Base-by-base conservation (phyloP, 75 land plant species). In the Ceratopteris richardii region DNA sequence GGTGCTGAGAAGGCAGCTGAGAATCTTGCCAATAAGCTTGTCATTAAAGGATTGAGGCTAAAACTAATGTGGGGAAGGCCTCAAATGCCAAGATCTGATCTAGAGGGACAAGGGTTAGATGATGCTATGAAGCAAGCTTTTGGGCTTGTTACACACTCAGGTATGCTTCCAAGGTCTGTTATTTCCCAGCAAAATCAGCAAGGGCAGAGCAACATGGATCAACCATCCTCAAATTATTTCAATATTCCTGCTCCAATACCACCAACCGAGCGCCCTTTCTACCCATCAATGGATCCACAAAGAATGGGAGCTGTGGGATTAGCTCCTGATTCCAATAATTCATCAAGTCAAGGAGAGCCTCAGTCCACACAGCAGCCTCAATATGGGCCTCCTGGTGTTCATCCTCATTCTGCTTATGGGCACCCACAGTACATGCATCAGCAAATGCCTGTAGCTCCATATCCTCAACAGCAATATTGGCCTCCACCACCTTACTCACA, bases 211-310 rank as follows among this genome's bases (percentile, higher is more conserved):
- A 73, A 68, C 60, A 79, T 68, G 26, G 80, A 83, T 36, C 66
- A 56, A 22, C 66, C 64, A 40, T 62, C 78, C 7, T 54, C 66
- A 48, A 72, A 75, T 52, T 85, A 92, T 62, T 93, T 80, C 71
- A 86, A 86, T 43, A 74, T 89, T 29, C 97, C 97, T 31, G 75
- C 82, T 22, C 86, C 83, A 29, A 47, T 58, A 11, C 82, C 80
- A 12, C 82, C 76, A 24, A 61, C 81, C 18, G 87, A 86, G 28
- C 69, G 96, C 48, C 66, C 82, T 0, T 84, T 62, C 51, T 94
- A 94, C 59, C 98, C 98, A 16, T 94, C 98, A 5, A 94, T 94
- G 98, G 98, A 94, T 71, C 98, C 98, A 31, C 98, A 86, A 60
- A 81, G 98, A 44, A 94, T 94, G 98, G 98, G 98, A 28, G 84